Conservation (phyloP, 305 asterid species). For the Fraxinus dipetala region DNA sequence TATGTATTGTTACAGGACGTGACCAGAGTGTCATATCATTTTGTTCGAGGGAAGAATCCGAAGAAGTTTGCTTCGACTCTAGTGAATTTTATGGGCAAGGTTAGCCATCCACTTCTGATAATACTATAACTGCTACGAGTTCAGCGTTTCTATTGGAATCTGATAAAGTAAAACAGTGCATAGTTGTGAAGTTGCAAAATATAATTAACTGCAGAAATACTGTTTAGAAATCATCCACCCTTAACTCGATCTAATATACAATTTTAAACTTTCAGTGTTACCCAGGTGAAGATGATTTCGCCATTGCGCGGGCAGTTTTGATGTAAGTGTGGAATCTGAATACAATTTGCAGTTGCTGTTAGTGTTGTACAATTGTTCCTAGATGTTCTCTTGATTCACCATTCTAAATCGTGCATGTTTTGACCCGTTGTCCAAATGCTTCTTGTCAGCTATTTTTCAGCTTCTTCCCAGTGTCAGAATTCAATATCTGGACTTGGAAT, state of each 20-base stretch:
- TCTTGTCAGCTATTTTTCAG: not conserved
- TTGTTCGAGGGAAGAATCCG: constrained; percentile 75
- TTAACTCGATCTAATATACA: constrained; percentile 19
- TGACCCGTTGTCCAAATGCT: not conserved
- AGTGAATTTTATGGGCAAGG: constrained; percentile 92
- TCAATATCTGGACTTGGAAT: not conserved
- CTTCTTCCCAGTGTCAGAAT: not conserved
- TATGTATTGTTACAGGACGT: constrained; percentile 61
- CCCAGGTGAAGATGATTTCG: constrained; percentile 94
- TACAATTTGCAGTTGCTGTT: constrained; percentile 7
- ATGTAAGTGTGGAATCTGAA: constrained; percentile 54
- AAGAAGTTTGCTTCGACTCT: constrained; percentile 80
- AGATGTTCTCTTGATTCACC: not conserved
- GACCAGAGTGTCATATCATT: constrained; percentile 83
- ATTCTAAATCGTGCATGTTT: not conserved
- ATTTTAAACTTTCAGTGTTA: constrained; percentile 67
- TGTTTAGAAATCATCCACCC: constrained; percentile 9
- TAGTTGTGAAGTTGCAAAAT: not conserved
- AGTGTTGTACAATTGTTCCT: not conserved
- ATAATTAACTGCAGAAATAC: not conserved
- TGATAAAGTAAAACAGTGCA: not conserved
- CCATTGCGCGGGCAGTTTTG: constrained; percentile 82
- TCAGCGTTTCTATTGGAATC: not conserved
- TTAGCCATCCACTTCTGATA: constrained; percentile 29
- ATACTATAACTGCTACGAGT: not conserved